phyloP scores from a whole-genome alignment of 2,329 filamentous ascomycete species.

The Xylariaceae sp. region DNA sequence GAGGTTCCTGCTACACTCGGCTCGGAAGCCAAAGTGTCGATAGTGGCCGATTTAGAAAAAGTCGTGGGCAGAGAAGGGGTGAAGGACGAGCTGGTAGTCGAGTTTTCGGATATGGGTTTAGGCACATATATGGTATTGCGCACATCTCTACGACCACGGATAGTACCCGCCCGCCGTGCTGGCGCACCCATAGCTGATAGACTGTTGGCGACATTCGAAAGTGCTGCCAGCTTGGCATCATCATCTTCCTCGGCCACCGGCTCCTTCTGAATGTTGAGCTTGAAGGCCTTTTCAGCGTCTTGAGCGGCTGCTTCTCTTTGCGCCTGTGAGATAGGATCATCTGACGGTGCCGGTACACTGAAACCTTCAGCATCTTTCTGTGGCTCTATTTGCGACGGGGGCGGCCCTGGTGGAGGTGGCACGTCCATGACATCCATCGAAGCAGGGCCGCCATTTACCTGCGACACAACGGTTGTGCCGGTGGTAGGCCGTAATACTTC shows the following conservation, averaged over 20 bases:
- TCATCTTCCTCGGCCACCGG: constrained; percentile 76
- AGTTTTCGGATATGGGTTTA: constrained; percentile 30
- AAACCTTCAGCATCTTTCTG: constrained; percentile 72
- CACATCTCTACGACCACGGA: constrained; percentile 85
- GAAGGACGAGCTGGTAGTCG: constrained; percentile 21
- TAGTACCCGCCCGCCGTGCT: constrained; percentile 66
- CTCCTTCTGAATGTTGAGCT: constrained; percentile 73
- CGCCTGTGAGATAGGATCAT: constrained; percentile 67
- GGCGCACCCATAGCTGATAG: constrained; percentile 62
- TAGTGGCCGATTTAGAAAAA: constrained; percentile 42
- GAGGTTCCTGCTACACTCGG: constrained; percentile 57
- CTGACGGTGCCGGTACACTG: constrained; percentile 61
- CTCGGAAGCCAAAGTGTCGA: constrained; percentile 60
- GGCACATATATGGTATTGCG: constrained; percentile 86
- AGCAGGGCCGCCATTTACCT: constrained; percentile 45
- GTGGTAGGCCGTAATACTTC: constrained; percentile 28
- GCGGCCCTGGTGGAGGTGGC: constrained; percentile 48
- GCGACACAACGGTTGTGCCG: constrained; percentile 29
- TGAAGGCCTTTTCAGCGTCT: constrained; percentile 65
- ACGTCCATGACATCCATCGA: constrained; percentile 47
- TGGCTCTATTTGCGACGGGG: constrained; percentile 42
- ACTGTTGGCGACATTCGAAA: constrained; percentile 72
- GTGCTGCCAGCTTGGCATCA: constrained; percentile 66
- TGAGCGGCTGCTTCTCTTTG: constrained; percentile 62
- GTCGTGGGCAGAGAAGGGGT: constrained; percentile 36